These are phyloP conservation scores for Phalaenopsis hybrid DNA, from an alignment of 116 monocot genomes.

Conservation along the genomic window DNA sequence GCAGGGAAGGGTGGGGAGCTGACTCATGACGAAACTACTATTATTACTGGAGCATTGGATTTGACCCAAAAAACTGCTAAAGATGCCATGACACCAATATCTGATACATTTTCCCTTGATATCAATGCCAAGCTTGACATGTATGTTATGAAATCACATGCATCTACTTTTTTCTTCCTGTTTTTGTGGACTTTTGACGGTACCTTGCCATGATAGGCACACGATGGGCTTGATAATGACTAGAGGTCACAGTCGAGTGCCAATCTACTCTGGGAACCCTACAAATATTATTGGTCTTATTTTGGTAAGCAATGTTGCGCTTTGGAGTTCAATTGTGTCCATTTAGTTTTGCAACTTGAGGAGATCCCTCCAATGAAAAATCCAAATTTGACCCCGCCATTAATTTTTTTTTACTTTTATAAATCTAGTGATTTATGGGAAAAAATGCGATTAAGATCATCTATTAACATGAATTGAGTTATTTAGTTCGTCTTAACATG, in stretches of 20 bases:
- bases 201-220: constrained; percentile 39
- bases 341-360: background rate
- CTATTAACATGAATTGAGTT: background rate
- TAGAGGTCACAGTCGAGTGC: constrained; percentile 94
- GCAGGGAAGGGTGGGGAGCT: constrained; percentile 98
- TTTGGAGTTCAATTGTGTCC: background rate
- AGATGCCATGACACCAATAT: constrained; percentile 93
- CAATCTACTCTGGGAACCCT: constrained; percentile 79
- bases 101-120: constrained; percentile 82
- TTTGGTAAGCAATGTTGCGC: constrained; percentile 49
- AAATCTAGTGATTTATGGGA: background rate
- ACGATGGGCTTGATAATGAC: constrained; percentile 86
- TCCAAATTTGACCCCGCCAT: background rate
- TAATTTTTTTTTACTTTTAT: background rate
- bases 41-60: constrained; percentile 93
- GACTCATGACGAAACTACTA: constrained; percentile 98
- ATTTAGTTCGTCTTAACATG: background rate
- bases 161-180: background rate
- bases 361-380: background rate
- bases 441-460: no score
- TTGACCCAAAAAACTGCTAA: constrained; percentile 80
- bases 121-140: constrained; percentile 89
- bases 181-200: background rate
- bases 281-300: constrained; percentile 97
- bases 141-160: constrained; percentile 36